phyloP scores from a whole-genome alignment of 768 basidiomycete species.

The Epithele typhae region DNA sequence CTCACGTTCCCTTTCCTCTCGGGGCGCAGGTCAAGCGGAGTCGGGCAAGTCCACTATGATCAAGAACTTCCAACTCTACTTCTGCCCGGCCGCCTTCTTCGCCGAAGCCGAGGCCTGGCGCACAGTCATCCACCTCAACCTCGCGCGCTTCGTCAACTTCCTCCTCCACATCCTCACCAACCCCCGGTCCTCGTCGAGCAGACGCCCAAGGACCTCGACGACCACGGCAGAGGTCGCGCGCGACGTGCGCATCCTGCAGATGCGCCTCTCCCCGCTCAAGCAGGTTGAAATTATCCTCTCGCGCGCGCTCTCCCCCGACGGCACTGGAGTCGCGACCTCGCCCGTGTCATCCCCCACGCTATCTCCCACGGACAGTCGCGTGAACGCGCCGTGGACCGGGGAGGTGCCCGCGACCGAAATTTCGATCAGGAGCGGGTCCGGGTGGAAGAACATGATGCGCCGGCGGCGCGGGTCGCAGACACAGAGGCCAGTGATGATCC shows the following conservation, averaged over 20 bases:
- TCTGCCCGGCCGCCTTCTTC: conserved; percentile 51
- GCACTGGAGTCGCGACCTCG: conserved; percentile 4
- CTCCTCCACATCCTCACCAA: conserved; percentile 35
- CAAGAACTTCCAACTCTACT: conserved; percentile 58
- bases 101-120: conserved; percentile 54
- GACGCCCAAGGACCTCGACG: no score
- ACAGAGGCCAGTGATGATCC: neutral
- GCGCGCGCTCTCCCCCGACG: conserved; percentile 34
- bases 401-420: conserved; percentile 39
- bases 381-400: neutral
- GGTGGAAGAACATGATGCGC: conserved; percentile 41
- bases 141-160: conserved; percentile 45
- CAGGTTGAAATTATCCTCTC: conserved; percentile 48
- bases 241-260: conserved; percentile 34
- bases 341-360: conserved; percentile 10
- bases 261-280: conserved; percentile 47
- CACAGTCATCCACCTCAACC: conserved; percentile 59
- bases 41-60: conserved; percentile 60
- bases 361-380: conserved; percentile 1
- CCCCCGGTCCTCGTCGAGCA: neutral
- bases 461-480: conserved; percentile 12
- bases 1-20: no score
- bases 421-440: conserved; percentile 37
- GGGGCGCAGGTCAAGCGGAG: conserved; percentile 53
- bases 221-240: conserved; percentile 22